These are phyloP conservation scores for Dissophora ornata DNA, from an alignment of 192 early-diverging fungal species.

Conservation along the genomic window DNA sequence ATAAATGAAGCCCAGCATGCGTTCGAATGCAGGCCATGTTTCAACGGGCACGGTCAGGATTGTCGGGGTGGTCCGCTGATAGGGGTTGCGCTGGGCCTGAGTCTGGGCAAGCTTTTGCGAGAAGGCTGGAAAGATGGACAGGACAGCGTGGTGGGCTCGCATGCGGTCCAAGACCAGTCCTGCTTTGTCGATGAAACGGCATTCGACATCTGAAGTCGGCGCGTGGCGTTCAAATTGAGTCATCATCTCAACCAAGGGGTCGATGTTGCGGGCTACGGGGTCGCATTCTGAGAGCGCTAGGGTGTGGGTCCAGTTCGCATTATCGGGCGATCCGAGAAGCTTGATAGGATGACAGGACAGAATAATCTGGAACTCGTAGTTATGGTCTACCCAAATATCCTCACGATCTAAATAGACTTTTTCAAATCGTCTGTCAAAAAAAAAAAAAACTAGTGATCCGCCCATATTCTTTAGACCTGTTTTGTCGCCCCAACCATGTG, in stretches of 20 bases:
- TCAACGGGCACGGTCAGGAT: neutral
- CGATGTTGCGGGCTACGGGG: conserved; percentile 28
- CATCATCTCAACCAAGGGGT: conserved; percentile 49
- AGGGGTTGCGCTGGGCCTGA: conserved; percentile 16
- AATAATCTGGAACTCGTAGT: conserved; percentile 30
- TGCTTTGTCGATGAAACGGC: conserved; percentile 12
- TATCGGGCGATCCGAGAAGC: conserved; percentile 14
- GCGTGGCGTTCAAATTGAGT: conserved; percentile 23
- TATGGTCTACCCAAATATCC: conserved; percentile 7
- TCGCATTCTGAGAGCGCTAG: conserved; percentile 26
- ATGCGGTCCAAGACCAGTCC: conserved; percentile 9
- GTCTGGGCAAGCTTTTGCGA: conserved; percentile 18
- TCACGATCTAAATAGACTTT: conserved; percentile 28
- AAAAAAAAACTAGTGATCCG: too few species aligned
- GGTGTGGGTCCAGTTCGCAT: conserved; percentile 14
- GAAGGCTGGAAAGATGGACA: conserved; percentile 43
- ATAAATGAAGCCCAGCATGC: conserved; percentile 39
- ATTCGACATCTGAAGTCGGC: conserved; percentile 27
- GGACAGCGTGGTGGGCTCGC: conserved; percentile 34
- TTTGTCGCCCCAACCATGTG: too few species aligned
- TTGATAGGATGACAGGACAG: conserved; percentile 30
- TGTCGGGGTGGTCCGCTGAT: conserved; percentile 5
- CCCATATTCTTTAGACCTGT: too few species aligned
- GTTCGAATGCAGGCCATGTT: conserved; percentile 6
- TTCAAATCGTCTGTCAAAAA: too few species aligned